Evolutionary conservation across 345 rosid genomes (phyloP).

Genomic region (Camelina neglecta): DNA sequence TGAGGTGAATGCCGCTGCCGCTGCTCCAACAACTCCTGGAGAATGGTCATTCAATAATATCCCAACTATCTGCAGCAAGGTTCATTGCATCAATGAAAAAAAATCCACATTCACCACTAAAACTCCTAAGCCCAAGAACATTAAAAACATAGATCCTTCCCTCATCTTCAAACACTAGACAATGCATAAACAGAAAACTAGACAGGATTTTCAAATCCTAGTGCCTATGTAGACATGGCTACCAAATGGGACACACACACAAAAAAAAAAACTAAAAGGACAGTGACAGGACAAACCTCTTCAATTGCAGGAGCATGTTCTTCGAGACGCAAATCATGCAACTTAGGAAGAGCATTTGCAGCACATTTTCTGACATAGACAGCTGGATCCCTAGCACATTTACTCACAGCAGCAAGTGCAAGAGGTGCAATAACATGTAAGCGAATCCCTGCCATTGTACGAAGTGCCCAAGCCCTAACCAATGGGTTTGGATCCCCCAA

Average conservation of each 20-base stretch:
- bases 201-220: not conserved
- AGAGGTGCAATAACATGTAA: constrained; percentile 87
- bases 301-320: constrained; percentile 72
- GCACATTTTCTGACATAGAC: constrained; percentile 95
- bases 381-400: constrained; percentile 92
- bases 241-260: not conserved
- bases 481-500: constrained; percentile 94
- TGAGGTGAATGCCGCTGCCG: constrained; percentile 88
- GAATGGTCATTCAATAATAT: constrained; percentile 78
- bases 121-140: constrained; percentile 5
- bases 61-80: constrained; percentile 77
- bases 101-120: constrained; percentile 8
- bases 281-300: constrained; percentile 61
- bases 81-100: not conserved
- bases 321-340: constrained; percentile 79
- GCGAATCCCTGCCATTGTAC: constrained; percentile 95
- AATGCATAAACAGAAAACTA: constrained; percentile 18
- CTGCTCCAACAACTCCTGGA: constrained; percentile 95
- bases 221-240: too few species aligned
- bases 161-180: constrained; percentile 14
- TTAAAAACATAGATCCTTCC: not conserved
- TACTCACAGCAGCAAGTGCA: constrained; percentile 79
- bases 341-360: constrained; percentile 94
- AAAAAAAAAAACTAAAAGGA: not conserved
- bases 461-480: constrained; percentile 98